These are phyloP conservation scores for Stereocaulon alpinum DNA, from an alignment of 495 filamentous ascomycete species.

Conservation along the genomic window DNA sequence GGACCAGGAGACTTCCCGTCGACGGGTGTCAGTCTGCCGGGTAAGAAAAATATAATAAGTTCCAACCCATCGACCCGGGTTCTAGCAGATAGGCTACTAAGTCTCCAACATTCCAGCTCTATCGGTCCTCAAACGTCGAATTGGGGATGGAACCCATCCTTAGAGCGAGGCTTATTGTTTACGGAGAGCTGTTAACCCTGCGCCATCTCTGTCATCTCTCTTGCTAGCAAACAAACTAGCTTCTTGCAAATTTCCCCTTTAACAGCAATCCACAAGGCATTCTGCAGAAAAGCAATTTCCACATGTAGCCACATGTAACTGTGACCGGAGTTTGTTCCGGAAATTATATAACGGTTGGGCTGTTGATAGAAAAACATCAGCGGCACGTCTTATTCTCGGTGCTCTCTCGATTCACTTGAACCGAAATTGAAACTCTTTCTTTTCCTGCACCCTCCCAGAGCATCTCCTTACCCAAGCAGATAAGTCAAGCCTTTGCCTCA, in stretches of 20 bases:
- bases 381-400: neutral
- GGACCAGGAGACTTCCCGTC: neutral
- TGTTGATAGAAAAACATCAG: neutral
- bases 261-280: neutral
- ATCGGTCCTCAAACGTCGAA: neutral
- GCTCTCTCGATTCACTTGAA: neutral
- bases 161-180: slow-evolving; percentile 3
- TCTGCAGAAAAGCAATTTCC: neutral
- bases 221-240: slow-evolving; percentile 3
- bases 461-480: neutral
- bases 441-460: neutral
- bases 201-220: slow-evolving; percentile 4
- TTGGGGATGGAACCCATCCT: neutral
- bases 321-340: neutral
- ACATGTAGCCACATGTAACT: neutral
- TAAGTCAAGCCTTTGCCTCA: neutral
- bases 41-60: neutral
- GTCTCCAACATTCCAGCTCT: neutral
- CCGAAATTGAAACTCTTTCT: neutral
- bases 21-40: slow-evolving; percentile 1
- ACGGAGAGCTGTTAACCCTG: neutral
- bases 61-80: neutral
- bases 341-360: neutral
- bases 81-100: slow-evolving; percentile 4
- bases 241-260: slow-evolving; percentile 2